Conservation (phyloP, 2,329 filamentous ascomycete genomes). For the Aspergillus aculeatus region DNA sequence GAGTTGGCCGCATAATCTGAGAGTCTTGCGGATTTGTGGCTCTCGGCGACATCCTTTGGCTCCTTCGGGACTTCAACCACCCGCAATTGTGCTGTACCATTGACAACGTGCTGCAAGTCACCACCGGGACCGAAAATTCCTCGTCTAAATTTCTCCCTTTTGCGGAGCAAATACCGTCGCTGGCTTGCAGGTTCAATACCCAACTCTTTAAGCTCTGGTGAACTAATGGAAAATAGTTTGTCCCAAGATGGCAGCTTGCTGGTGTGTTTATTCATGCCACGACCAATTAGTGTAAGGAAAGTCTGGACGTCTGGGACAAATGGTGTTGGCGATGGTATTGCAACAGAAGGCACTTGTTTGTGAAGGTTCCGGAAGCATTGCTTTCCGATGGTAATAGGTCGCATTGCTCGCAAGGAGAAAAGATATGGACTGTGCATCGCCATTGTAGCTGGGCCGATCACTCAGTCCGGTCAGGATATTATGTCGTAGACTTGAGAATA, state of each 20-base stretch:
- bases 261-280: slow-evolving; percentile 76
- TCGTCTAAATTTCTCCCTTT: slow-evolving; percentile 79
- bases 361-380: slow-evolving; percentile 45
- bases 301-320: slow-evolving; percentile 82
- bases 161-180: slow-evolving; percentile 79
- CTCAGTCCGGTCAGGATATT: neutral
- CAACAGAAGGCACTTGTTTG: slow-evolving; percentile 41
- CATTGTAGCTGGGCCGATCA: slow-evolving; percentile 23
- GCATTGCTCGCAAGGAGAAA: slow-evolving; percentile 27
- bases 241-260: slow-evolving; percentile 90
- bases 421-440: slow-evolving; percentile 31
- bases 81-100: slow-evolving; percentile 58
- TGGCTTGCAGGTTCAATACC: slow-evolving; percentile 83
- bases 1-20: slow-evolving; percentile 51
- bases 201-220: slow-evolving; percentile 73
- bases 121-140: slow-evolving; percentile 79
- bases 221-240: slow-evolving; percentile 78
- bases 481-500: neutral
- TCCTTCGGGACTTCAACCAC: slow-evolving; percentile 56
- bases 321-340: slow-evolving; percentile 70
- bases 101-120: slow-evolving; percentile 71
- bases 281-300: slow-evolving; percentile 88
- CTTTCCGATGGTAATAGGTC: slow-evolving; percentile 24
- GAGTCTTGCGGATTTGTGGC: slow-evolving; percentile 22
- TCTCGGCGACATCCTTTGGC: slow-evolving; percentile 28